Evolutionary conservation across 371 early-diverging fungal species (phyloP).

Genomic region (Apophysomyces elegans): DNA sequence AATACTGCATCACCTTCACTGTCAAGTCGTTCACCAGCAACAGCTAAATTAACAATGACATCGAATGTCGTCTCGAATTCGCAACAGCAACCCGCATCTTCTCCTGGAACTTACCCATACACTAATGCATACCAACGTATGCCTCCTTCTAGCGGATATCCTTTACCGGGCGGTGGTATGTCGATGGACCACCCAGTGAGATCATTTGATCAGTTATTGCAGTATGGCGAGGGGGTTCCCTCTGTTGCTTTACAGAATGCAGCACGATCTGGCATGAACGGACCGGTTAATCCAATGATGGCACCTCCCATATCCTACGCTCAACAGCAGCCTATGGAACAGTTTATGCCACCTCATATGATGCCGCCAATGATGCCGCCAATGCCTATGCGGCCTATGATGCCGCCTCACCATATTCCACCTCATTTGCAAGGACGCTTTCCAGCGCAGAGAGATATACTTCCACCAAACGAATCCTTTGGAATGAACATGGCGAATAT

Average conservation of each 20-base stretch:
- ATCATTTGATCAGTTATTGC: constrained; percentile 18
- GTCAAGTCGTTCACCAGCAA: constrained; percentile 25
- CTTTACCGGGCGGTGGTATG: constrained; percentile 10
- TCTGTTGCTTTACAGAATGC: constrained; percentile 6
- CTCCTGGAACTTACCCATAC: constrained; percentile 12
- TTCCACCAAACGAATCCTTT: constrained; percentile 24
- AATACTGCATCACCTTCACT: constrained; percentile 17
- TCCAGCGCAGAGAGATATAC: constrained; percentile 27
- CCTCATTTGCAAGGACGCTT: constrained; percentile 29
- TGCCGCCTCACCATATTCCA: constrained; percentile 38
- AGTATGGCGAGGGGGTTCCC: constrained; percentile 14
- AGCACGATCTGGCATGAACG: constrained; percentile 8
- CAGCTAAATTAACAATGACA: constrained; percentile 14
- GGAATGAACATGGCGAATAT: constrained; percentile 13
- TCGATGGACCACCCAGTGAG: constrained; percentile 4
- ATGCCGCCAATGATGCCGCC: constrained; percentile 41
- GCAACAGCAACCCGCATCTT: constrained; percentile 14
- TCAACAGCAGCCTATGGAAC: constrained; percentile 25
- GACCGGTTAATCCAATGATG: constrained; percentile 21
- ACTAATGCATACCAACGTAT: constrained; percentile 14
- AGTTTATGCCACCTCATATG: constrained; percentile 38
- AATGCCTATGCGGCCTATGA: constrained; percentile 31
- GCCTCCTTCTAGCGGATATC: constrained; percentile 19
- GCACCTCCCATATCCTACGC: constrained; percentile 19
- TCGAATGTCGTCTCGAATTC: neutral